These are phyloP conservation scores for Dactylellina leptospora DNA, from an alignment of 2,329 filamentous ascomycete genomes.

Conservation along the genomic window DNA sequence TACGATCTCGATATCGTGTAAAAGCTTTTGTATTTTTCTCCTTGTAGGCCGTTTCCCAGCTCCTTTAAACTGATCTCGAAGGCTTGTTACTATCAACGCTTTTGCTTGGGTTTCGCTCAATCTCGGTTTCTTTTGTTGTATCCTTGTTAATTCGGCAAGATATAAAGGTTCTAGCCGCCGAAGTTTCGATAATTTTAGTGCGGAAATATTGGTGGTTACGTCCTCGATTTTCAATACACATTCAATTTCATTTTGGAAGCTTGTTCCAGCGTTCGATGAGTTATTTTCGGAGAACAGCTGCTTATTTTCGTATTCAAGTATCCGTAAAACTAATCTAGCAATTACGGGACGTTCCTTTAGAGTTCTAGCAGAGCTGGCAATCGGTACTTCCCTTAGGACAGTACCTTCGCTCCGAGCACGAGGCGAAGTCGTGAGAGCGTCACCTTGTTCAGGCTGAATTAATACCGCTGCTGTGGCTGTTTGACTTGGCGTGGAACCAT, in stretches of 20 bases:
- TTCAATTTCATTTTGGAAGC: conserved; percentile 8
- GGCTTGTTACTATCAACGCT: neutral
- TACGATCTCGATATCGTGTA: neutral
- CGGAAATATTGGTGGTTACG: neutral
- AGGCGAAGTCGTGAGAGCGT: neutral
- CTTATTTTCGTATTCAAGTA: neutral
- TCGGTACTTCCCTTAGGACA: neutral
- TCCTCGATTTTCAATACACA: neutral
- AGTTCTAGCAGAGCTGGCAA: neutral
- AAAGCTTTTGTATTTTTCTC: neutral
- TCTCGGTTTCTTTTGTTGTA: neutral
- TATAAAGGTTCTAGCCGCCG: conserved; percentile 1
- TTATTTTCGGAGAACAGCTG: neutral
- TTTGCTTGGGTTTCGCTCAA: neutral
- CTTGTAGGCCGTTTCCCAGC: no score
- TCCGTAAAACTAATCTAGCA: neutral
- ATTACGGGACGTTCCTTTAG: neutral
- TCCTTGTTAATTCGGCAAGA: neutral
- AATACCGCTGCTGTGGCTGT: neutral
- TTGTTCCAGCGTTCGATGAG: neutral
- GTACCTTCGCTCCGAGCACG: neutral
- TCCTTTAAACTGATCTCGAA: neutral
- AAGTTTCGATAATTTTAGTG: neutral
- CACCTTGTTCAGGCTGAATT: neutral
- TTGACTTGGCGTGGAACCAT: neutral